Percentiles rank a stretch among this genome's conserved stretches.
phyloP scores from a whole-genome alignment of 169 alveolate species.

The Perkinsus chesapeaki region DNA sequence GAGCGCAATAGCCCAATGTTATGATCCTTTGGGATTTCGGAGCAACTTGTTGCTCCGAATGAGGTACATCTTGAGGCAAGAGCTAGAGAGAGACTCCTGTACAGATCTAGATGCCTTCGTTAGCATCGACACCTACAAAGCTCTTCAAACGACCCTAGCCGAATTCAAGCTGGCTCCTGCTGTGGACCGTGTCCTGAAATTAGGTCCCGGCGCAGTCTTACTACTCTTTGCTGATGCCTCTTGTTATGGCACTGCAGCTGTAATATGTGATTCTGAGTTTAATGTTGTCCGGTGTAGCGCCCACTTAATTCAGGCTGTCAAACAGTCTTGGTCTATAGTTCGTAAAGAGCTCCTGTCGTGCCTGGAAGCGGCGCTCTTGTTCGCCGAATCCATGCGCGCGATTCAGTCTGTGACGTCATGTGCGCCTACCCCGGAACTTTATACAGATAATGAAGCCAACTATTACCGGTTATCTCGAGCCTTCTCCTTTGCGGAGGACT shows the following conservation, averaged over 20 bases:
- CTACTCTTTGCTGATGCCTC: background rate
- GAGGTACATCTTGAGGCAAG: background rate
- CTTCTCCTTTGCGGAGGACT: background rate
- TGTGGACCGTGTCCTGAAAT: background rate
- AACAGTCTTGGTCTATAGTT: background rate
- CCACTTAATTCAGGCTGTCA: background rate
- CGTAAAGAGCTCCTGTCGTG: background rate
- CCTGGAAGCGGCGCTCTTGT: background rate
- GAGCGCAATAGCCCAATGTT: background rate
- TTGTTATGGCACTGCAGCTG: background rate
- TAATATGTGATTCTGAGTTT: background rate
- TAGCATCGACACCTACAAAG: background rate
- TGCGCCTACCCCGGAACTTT: background rate
- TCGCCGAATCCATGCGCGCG: background rate
- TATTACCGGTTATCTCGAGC: background rate
- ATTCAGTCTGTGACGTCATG: background rate
- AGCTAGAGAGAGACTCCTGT: background rate
- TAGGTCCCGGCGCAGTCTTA: background rate
- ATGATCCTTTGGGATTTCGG: background rate
- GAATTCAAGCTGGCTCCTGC: background rate
- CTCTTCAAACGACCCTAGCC: background rate
- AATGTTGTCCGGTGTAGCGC: background rate
- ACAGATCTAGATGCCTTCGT: background rate
- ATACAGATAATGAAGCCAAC: background rate
- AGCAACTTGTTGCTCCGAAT: background rate